Evolutionary conservation across 257 asterid species (phyloP), one percentile per base, ranked within the genome.

Genomic region (Orobanche coerulescens): DNA sequence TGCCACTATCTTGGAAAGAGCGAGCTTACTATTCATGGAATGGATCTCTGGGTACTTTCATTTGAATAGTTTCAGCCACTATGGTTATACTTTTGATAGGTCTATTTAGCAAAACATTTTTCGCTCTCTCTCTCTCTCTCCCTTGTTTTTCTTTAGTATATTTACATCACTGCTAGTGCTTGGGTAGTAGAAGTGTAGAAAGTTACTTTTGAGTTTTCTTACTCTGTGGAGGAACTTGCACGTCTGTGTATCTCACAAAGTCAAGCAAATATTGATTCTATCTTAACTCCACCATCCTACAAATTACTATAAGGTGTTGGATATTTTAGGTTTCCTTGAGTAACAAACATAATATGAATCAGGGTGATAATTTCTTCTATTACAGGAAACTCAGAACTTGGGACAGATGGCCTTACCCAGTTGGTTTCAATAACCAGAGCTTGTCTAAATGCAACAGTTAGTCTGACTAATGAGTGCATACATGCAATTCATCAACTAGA

Each of bases 401-500:
- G 71, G 37, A 67, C 58, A 61, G 92, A 81, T 62, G 84, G 61
- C 61, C 42, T 51, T 75, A 46, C 65, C 56, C 76, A 67, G 65
- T 66, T 83, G 73, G 66, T 65, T 50, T 77, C 84, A 60, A 78
- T 76, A 71, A 77, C 69, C 78, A 77, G 73, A 76, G 94, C 91
- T 56, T 80, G 95, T 79, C 73, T 89, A 64, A 76, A 65, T 77
- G 90, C 91, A 70, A 73, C 85, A 25, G 64, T 71, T 61, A 74
- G 79, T 71, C 73, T 89, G 74, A 77, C 78, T 61, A 73, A 56
- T 68, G 81, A 77, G 66, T 86, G 88, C 59, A 51, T 87, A 52
- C 75, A 73, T 73, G 84, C 78, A 65, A 83, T 93, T 79, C 94
- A 86, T 76, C 84, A 73, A 61, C 64, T 74, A 63, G 86, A 81